A percentile compares a stretch with the other conserved stretches of the same genome.
Evolutionary conservation across 2,329 filamentous ascomycete species (phyloP).

Genomic region (Ophiostoma triangulosporum): DNA sequence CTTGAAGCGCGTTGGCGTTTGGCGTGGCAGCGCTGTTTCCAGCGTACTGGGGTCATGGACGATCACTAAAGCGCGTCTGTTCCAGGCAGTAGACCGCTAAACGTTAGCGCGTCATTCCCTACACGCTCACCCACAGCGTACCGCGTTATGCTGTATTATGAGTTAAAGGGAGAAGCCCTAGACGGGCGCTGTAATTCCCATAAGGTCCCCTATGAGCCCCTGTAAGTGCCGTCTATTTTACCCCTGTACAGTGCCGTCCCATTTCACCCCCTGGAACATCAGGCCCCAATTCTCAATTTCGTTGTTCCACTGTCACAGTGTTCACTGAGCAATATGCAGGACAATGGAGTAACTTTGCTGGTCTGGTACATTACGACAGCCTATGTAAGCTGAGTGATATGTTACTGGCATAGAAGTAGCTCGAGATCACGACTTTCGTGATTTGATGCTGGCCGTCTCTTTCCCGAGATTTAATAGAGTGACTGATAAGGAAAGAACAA

Average conservation of each 20-base stretch:
- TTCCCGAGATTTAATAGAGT: neutral
- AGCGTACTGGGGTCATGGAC: slow-evolving; percentile 1
- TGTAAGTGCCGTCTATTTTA: too few relatives aligned
- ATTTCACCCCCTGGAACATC: neutral
- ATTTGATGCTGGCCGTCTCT: neutral
- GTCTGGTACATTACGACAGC: neutral
- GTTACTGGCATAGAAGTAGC: neutral
- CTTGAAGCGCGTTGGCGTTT: slow-evolving; percentile 11
- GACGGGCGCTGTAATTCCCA: neutral
- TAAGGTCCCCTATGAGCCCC: too few relatives aligned
- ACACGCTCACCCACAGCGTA: slow-evolving; percentile 1
- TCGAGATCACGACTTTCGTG: neutral
- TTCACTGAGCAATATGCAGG: neutral
- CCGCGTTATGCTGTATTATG: slow-evolving; percentile 6
- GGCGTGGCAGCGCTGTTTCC: slow-evolving; percentile 7
- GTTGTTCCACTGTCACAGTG: neutral
- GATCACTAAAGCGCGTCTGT: slow-evolving; percentile 7
- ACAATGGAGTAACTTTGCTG: neutral
- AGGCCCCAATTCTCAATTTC: too few relatives aligned
- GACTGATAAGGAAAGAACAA: neutral
- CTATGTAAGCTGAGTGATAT: neutral
- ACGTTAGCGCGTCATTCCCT: neutral
- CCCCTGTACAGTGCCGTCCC: too few relatives aligned
- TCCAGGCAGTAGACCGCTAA: neutral
- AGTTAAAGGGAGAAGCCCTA: neutral